Evolutionary conservation across 495 filamentous ascomycete genomes (phyloP), one percentile per base, ranked within the genome.

Genomic region (Monascus purpureus): DNA sequence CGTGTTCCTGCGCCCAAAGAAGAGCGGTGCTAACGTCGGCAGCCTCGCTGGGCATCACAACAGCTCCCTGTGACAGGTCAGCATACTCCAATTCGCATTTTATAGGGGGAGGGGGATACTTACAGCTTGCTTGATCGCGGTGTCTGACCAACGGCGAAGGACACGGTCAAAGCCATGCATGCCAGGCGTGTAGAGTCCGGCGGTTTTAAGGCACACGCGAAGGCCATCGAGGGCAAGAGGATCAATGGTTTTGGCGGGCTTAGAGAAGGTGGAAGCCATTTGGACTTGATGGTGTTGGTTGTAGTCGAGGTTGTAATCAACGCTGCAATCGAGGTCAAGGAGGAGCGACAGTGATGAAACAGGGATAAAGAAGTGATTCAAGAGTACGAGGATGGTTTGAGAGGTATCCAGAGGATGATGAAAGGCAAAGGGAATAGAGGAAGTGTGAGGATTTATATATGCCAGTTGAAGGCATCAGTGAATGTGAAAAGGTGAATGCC

Each of bases 1-100:
- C 35, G 35, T 75, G 34, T 8, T 51, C 35, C 7, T 52, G 49
- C 2, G 59, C 56, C 51, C 66, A 71, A 2, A 48, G 35, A 4
- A 73, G 30, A 1, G 59, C 57, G 3, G 47, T 42, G 9, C 49
- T 38, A 17, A 72, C 42, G 28, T 70, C 67, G 0, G 33, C 29
- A 0, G 45, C 29, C 0, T 52, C 47, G 11, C 46, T 42, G 14
- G 60, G 53, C 24, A 53, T 43, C 6, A 72, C 40, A 8, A 70
- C 59, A 9, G 58, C 47, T 5, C 54, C 52, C 60, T 67, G 12
- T 11, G n/a, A 9, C 5, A 14, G 28, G 37, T 30, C 40, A 30
- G 31, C 4, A 2, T 11, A 8, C 16, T 41, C 15, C 7, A 15
- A 13, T n/a, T n/a, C 0, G 25, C 19, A 33, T 22, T 22, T 22